Evolutionary conservation across 1,284 basidiomycete species (phyloP), one percentile per base, ranked within the genome.

Genomic region (Pseudozyma flocculosa): DNA sequence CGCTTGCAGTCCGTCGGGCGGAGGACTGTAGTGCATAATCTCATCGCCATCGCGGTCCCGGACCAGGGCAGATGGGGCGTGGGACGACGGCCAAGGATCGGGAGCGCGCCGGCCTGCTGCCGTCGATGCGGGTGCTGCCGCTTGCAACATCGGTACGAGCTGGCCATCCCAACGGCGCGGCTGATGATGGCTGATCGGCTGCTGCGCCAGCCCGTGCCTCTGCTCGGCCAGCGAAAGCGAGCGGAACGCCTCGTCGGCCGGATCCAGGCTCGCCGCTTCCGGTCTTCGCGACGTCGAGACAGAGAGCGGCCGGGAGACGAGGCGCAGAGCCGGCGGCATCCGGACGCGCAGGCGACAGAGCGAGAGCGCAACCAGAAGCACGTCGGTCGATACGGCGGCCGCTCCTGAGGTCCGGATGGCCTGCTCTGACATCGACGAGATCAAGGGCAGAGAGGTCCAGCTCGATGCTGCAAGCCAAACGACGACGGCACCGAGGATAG

Each of bases 271-370:
- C 10, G 11, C 21, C 19, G 4, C 45, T 36, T 40, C 45, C 22
- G 19, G 17, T 14, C 17, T 17, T 15, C 45, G 23, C 39, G 37
- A 38, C 7, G 5, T 29, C 26, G 26, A 29, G 36, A 21, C 45
- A 13, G 11, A 24, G 13, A 47, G 18, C 17, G 61, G 61, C 23
- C 44, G 42, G 9, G 61, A 64, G 4, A 64, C 61, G 1, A 64
- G 48, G 17, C 54, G 49, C 36, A 64, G 30, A 2, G 58, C 41
- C 2, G 53, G n/a, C 11, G 61, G 53, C 36, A 48, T 24, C 3
- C 40, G 47, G 2, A 61, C 26, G 22, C 43, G 24, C 3, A 61
- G 50, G 21, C 36, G 36, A 14, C 15, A 19, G 18, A 37, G 7
- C 15, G 36, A 37, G 17, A 17, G 15, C 7, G 15, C 4, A 7